Conservation (phyloP, 257 asterid species). For the Nicotiana attenuata region DNA sequence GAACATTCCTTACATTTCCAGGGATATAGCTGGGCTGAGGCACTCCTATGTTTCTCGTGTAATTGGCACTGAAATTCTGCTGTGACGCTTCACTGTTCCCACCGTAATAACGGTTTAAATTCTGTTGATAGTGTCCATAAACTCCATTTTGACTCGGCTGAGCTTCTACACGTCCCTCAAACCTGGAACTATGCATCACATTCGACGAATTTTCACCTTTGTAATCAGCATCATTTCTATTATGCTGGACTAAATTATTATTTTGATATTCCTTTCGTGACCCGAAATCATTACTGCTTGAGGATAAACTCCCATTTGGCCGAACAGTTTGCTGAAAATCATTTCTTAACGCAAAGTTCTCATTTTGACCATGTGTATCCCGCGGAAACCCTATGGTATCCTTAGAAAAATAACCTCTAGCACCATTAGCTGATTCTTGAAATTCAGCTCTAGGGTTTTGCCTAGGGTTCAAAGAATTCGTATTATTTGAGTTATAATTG, state of each 20-base stretch:
- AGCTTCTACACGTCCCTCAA: neutral
- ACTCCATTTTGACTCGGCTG: neutral
- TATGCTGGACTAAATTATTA: neutral
- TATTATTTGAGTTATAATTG: constrained; percentile 6
- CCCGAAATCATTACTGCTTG: neutral
- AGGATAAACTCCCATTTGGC: neutral
- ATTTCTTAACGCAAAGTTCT: neutral
- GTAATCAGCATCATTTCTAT: constrained; percentile 10
- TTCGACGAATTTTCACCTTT: constrained; percentile 6
- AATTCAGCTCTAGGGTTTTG: neutral
- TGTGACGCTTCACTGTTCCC: constrained; percentile 10
- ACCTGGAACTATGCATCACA: neutral
- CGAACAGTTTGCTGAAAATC: constrained; percentile 5
- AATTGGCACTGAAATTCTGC: constrained; percentile 22
- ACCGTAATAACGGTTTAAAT: constrained; percentile 9
- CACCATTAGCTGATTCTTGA: constrained; percentile 14
- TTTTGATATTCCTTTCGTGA: constrained; percentile 10
- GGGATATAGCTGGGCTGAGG: constrained; percentile 15
- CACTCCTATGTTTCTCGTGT: constrained; percentile 10
- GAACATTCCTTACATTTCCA: constrained; percentile 17
- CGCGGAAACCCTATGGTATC: constrained; percentile 7
- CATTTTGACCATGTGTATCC: constrained; percentile 6
- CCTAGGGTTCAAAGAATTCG: constrained; percentile 13
- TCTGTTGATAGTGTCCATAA: constrained; percentile 13
- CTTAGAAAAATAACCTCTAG: neutral